Percentiles rank a stretch among this genome's conserved stretches.
Evolutionary conservation across 352 stramenopile species (phyloP).

Genomic region (Pythium oligandrum): DNA sequence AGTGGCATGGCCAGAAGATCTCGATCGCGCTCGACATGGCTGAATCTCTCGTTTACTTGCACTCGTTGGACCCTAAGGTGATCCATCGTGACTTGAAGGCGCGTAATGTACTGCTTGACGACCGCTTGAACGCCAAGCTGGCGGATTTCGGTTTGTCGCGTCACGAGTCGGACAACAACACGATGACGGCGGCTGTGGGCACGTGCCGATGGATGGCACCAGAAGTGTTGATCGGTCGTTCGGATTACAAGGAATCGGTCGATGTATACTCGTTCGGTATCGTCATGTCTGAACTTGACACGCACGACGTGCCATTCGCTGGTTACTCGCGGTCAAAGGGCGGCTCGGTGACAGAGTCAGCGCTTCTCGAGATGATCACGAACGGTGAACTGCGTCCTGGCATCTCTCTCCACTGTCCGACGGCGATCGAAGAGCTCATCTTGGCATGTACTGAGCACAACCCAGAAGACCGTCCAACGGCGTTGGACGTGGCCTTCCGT

Average conservation of each 20-base stretch:
- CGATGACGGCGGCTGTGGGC: slow-evolving; percentile 4
- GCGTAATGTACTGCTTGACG: slow-evolving; percentile 16
- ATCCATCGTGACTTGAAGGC: slow-evolving; percentile 18
- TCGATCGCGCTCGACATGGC: slow-evolving; percentile 42
- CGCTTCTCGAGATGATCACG: not conserved
- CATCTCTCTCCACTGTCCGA: slow-evolving; percentile 1
- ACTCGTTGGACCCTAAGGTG: slow-evolving; percentile 49
- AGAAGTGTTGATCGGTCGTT: slow-evolving; percentile 3
- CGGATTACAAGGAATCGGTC: slow-evolving; percentile 6
- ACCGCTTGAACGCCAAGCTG: slow-evolving; percentile 52
- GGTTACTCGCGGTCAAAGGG: not conserved
- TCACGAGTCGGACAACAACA: slow-evolving; percentile 21
- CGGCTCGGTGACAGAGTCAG: not conserved
- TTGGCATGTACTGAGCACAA: not conserved
- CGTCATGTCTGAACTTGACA: slow-evolving; percentile 2
- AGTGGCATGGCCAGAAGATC: slow-evolving; percentile 28
- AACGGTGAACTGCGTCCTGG: not conserved
- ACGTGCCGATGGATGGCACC: slow-evolving; percentile 6
- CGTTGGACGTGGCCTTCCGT: not conserved
- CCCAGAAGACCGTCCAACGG: slow-evolving; percentile 2
- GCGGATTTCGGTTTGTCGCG: slow-evolving; percentile 62
- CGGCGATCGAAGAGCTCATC: not conserved
- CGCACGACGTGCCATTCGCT: not conserved
- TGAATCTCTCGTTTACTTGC: slow-evolving; percentile 41
- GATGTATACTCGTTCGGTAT: slow-evolving; percentile 8